Evolutionary conservation across 225 moss, liverwort and hornwort species (phyloP), one percentile per base, ranked within the genome.

Genomic region (Physcomitrellopsis africana): DNA sequence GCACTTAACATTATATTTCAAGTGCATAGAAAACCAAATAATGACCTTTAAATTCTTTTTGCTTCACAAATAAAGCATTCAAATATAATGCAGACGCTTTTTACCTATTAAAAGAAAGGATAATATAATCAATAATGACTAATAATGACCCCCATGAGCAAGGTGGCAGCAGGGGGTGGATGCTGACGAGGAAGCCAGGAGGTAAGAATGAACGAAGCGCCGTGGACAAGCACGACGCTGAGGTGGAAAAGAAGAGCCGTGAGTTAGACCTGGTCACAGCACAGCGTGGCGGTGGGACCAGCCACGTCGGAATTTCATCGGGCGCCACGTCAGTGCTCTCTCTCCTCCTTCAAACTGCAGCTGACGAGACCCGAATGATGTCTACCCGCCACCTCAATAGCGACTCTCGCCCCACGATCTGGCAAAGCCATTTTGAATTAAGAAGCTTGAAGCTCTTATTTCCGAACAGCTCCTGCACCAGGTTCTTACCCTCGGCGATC

Each of bases 231-330:
- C 13, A 6, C 11, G 9, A 11, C 48, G 73, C 84, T 80, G 76
- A 80, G 9, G 77, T 84, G 84, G 80, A 84, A 76, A 68, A 58
- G 2, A 42, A 18, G 16, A 0, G 29, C 22, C n/a, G 59, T 83
- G 83, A 69, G 69, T 41, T 23, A 65, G 73, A 46, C 60, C 1
- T 5, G 3, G 2, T 49, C 13, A 24, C 22, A 13, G 12, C 11
- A 46, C 73, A 69, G 10, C 65, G 29, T 73, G 77, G 84, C 73
- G 26, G 65, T 65, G 24, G 73, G 16, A 7, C 54, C 65, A 10
- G 20, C 58, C 76, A 76, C 76, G 58, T 72, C 55, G 43, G 67
- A 67, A 27, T 3, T 0, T 1, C 9, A 26, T 43, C 57, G 68
- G 51, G 56, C 47, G 62, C 79, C 74, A 65, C 65, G 46, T 23